Conservation (phyloP, 495 filamentous ascomycete genomes). For the Penicillium cosmopolitanum region DNA sequence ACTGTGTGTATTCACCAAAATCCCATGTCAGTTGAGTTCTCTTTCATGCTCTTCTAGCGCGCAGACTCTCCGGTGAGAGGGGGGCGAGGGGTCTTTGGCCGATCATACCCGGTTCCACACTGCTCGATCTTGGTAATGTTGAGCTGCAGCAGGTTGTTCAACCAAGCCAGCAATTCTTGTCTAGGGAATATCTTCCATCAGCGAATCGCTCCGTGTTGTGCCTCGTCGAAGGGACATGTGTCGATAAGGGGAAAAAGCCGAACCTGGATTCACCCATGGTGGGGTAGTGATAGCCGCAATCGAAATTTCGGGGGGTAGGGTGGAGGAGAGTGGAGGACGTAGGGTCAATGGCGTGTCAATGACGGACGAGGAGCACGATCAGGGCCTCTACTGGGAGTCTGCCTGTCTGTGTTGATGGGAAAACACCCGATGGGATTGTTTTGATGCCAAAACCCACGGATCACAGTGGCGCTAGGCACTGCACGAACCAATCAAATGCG, state of each 20-base stretch:
- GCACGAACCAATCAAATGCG: constrained; percentile 33
- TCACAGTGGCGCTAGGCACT: constrained; percentile 36
- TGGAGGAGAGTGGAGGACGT: constrained; percentile 1
- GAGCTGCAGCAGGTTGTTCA: constrained; percentile 95
- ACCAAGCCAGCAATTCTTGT: constrained; percentile 95
- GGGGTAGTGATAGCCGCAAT: constrained; percentile 38
- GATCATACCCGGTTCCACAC: constrained; percentile 92
- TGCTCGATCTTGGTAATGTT: constrained; percentile 99
- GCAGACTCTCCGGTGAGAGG: not conserved
- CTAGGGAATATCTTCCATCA: constrained; percentile 49
- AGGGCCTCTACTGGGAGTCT: constrained; percentile 23
- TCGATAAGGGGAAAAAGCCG: constrained; percentile 30
- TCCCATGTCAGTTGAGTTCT: constrained; percentile 25
- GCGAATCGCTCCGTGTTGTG: constrained; percentile 3
- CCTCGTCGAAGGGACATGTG: constrained; percentile 9
- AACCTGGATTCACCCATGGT: constrained; percentile 62
- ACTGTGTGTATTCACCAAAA: constrained; percentile 50
- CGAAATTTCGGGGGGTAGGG: constrained; percentile 7
- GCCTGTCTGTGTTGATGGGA: constrained; percentile 33
- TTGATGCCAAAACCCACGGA: constrained; percentile 51
- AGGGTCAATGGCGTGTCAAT: not conserved
- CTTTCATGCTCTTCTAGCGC: not conserved
- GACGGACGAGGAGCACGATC: constrained; percentile 14
- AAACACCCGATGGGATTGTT: constrained; percentile 39
- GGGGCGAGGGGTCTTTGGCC: constrained; percentile 32